Conservation (phyloP, 2,329 filamentous ascomycete genomes). For the Rhynchosporium secalis region DNA sequence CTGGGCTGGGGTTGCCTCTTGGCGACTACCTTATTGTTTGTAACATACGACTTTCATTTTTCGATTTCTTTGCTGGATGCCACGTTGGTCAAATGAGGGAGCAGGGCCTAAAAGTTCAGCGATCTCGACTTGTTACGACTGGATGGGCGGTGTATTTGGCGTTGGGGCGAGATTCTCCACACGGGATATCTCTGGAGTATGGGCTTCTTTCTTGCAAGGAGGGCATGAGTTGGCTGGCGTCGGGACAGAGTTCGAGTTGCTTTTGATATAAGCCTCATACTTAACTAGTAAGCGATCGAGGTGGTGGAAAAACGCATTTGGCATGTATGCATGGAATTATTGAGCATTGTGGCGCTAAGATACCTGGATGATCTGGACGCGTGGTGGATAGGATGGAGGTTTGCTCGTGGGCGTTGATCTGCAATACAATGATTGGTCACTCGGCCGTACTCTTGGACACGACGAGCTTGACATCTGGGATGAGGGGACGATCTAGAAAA, state of each 20-base stretch:
- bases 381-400: constrained; percentile 23
- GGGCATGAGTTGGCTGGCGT: constrained; percentile 36
- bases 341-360: constrained; percentile 26
- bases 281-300: constrained; percentile 21
- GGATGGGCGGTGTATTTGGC: constrained; percentile 36
- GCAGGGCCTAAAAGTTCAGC: constrained; percentile 40
- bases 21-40: constrained; percentile 35
- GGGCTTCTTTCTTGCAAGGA: constrained; percentile 33
- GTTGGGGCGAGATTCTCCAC: constrained; percentile 33
- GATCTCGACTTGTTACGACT: constrained; percentile 38
- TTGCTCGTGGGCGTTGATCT: constrained; percentile 25
- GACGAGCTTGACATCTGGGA: constrained; percentile 33
- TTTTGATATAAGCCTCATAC: constrained; percentile 30
- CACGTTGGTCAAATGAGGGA: constrained; percentile 35
- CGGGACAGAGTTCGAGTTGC: constrained; percentile 34
- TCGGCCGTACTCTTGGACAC: constrained; percentile 32
- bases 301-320: constrained; percentile 21
- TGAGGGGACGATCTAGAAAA: constrained; percentile 27
- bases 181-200: constrained; percentile 34
- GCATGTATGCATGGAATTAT: constrained; percentile 14
- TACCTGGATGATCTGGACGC: constrained; percentile 23
- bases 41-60: constrained; percentile 40
- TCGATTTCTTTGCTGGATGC: constrained; percentile 28
- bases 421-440: constrained; percentile 34
- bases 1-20: constrained; percentile 27